Base-by-base conservation (phyloP, 176 grass and related monocot species). In the Oryza meyeriana region DNA sequence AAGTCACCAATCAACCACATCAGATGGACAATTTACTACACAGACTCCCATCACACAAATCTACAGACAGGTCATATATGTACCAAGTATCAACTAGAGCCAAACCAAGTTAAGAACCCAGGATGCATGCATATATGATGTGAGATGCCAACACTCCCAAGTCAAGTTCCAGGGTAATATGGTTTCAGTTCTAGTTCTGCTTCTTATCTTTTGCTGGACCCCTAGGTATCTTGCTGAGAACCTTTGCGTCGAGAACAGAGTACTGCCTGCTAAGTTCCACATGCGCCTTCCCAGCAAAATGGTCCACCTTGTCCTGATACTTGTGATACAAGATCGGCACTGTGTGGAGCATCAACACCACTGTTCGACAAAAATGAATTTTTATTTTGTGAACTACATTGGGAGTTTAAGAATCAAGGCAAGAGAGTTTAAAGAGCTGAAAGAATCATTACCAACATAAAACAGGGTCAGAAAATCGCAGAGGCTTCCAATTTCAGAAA, bases 221-320 rank as follows among this genome's bases (percentile, higher is more conserved):
- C 40, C 87, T 90, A 0, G 89, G 94, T 64, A 97, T 97, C 88
- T 90, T 94, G 83, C 92, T 97, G 44, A 97, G 69, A 64, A 88
- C 92, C 67, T 94, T 97, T 20, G 65, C 69, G 50, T 92, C 87
- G 10, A 94, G 81, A 18, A 89, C 77, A 38, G 65, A 64, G 61
- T 97, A 97, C 48, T 86, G 76, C 52, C 92, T 92, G 65, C 85
- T 64, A 20, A 90, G 75, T 52, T 94, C 92, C 2, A 50, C 26
- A 5, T 88, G 81, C 2, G 77, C 94, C 82, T 84, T 97, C 40
- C 77, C 94, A 6, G 79, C 92, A 24, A 92, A 85, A 42, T 87
- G 30, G 17, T 97, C 94, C 44, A 97, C 87, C 79, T 90, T 75
- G 24, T 92, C 94, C 45, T 97, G 89, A 12, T 97, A 90, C 77